Base-by-base conservation (phyloP, 257 asterid species). In the Parsonsia alboflavescens region DNA sequence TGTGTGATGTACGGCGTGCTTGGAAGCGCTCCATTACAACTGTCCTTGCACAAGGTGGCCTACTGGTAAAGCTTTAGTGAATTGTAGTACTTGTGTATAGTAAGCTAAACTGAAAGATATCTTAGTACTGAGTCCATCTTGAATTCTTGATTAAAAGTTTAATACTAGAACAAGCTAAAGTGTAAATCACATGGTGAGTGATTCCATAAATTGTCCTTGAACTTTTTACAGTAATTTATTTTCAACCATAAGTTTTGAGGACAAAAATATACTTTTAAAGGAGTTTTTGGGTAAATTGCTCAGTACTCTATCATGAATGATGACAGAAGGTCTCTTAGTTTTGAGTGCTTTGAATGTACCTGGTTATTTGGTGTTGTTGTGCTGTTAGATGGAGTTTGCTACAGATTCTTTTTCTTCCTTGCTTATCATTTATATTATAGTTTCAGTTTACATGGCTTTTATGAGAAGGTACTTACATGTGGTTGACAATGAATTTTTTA, bases 31-130 rank as follows among this genome's bases (percentile, higher is more conserved):
- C 95, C 62, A 92, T 94, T 75, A 87, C 91, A 70, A 88, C 91
- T 30, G 90, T 87, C 82, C 92, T 94, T 83, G 97, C 99, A 79
- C 97, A 94, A 87, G 97, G 96, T 65, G 97, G 99, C 83, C 81
- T 94, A 67, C 87, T 94, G 95, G 99, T 94, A 88, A 86, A 81
- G 30, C 70, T 48, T 36, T 28, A 9, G 39, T 33, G 59, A 73
- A 44, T 68, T 73, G 48, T 28, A 44, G 65, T 63, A 21, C 33
- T 59, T 49, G 11, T 21, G 45, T 19, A 36, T 21, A n/a, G n/a
- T n/a, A 65, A 69, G 73, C 44, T 75, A 1, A 4, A 64, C 8
- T 30, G 48, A 75, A 53, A 17, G 16, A 48, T 28, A 59, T 39
- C 0, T 17, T 59, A 16, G 5, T 41, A 6, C 8, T 6, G 39